These are phyloP conservation scores for Manihot esculenta DNA, from an alignment of 441 rosid species.

Conservation along the genomic window DNA sequence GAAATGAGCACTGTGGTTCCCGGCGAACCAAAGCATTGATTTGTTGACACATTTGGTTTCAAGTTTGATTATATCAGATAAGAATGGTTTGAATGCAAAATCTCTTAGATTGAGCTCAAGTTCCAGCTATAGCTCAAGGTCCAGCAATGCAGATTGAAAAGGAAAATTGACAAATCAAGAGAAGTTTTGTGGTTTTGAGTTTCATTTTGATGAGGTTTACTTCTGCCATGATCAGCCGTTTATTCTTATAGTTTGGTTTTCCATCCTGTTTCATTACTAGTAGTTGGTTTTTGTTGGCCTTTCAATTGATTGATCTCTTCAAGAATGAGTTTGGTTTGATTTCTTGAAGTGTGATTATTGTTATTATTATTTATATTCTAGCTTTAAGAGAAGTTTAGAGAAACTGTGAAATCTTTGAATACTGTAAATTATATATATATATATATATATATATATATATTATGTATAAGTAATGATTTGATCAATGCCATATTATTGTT, in stretches of 20 bases:
- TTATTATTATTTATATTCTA: neutral
- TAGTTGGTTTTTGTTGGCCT: constrained; percentile 13
- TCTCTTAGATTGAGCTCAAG: constrained; percentile 19
- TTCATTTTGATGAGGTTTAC: constrained; percentile 19
- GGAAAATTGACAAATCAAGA: constrained; percentile 7
- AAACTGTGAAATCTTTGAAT: constrained; percentile 22
- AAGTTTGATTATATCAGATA: constrained; percentile 22
- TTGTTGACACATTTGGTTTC: constrained; percentile 32
- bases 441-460: no score
- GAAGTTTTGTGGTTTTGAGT: constrained; percentile 24
- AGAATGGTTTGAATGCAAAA: constrained; percentile 23
- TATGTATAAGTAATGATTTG: constrained; percentile 26
- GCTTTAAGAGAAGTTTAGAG: constrained; percentile 29
- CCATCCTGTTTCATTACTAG: constrained; percentile 23
- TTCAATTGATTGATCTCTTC: constrained; percentile 35
- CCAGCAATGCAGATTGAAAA: constrained; percentile 36
- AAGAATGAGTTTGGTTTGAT: constrained; percentile 52
- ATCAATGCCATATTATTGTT: constrained; percentile 14
- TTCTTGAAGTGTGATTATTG: constrained; percentile 35
- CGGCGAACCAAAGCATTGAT: constrained; percentile 22
- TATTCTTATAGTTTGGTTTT: constrained; percentile 24
- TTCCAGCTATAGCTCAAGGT: constrained; percentile 32
- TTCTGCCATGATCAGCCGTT: constrained; percentile 11
- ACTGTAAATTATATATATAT: no score
- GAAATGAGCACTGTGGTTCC: constrained; percentile 20